Evolutionary conservation across 768 basidiomycete genomes (phyloP).

Genomic region (Termitomyces sp.): DNA sequence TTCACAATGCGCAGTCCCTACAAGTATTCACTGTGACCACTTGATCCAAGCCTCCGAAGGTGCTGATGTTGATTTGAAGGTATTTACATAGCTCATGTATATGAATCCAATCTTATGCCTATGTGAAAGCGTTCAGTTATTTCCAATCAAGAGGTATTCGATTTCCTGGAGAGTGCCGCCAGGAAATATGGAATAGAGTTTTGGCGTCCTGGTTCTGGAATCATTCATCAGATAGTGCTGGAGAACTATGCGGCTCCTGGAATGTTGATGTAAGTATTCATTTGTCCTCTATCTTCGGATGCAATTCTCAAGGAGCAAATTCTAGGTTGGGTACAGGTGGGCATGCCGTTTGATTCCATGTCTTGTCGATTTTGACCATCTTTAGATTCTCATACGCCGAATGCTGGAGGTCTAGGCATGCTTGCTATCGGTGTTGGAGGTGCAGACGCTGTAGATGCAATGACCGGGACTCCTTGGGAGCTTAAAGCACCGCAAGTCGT

Average conservation of each 20-base stretch:
- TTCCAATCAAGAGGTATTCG: slow-evolving; percentile 93
- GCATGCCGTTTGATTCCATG: not conserved
- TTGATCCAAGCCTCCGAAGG: slow-evolving; percentile 92
- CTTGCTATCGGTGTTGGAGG: slow-evolving; percentile 99
- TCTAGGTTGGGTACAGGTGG: slow-evolving; percentile 77
- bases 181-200: slow-evolving; percentile 95
- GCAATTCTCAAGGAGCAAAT: slow-evolving; percentile 5
- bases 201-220: slow-evolving; percentile 94
- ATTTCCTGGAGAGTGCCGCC: slow-evolving; percentile 91
- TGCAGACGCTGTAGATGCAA: slow-evolving; percentile 95
- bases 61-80: slow-evolving; percentile 81
- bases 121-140: slow-evolving; percentile 65
- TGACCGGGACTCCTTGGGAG: slow-evolving; percentile 99
- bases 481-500: slow-evolving; percentile 85
- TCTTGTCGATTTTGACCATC: not conserved
- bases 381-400: slow-evolving; percentile 93
- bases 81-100: slow-evolving; percentile 18
- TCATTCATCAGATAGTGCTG: slow-evolving; percentile 96
- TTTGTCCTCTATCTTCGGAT: not conserved
- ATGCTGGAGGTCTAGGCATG: slow-evolving; percentile 94
- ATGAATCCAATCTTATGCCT: not conserved
- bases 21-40: slow-evolving; percentile 97
- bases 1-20: slow-evolving; percentile 74
- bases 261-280: slow-evolving; percentile 68
- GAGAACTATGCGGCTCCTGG: slow-evolving; percentile 97